Conservation (phyloP, 2,329 filamentous ascomycete genomes). For the Colletotrichum eleusines region DNA sequence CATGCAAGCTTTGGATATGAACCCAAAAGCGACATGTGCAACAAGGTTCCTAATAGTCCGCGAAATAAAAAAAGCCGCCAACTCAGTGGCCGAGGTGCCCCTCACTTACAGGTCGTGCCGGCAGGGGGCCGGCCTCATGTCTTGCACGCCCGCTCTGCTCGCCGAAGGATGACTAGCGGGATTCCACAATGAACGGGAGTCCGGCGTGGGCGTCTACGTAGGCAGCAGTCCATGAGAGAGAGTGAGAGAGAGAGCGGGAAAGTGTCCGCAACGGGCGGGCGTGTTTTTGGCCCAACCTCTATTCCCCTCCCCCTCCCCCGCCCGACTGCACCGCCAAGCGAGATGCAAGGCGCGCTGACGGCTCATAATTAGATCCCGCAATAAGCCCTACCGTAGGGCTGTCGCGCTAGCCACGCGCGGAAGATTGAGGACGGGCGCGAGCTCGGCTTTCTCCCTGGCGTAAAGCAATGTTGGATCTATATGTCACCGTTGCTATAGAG, state of each 20-base stretch:
- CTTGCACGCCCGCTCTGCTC: background rate
- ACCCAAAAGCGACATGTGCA: background rate
- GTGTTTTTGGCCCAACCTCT: background rate
- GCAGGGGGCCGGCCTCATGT: background rate
- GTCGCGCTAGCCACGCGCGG: background rate
- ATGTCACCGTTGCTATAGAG: background rate
- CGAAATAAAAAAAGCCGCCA: background rate
- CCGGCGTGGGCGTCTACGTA: background rate
- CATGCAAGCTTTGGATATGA: background rate
- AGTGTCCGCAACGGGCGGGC: background rate
- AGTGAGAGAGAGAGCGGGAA: background rate
- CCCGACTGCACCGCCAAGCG: background rate
- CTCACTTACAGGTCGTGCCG: background rate
- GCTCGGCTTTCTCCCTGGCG: background rate
- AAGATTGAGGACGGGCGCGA: background rate
- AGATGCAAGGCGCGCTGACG: background rate
- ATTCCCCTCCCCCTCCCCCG: background rate
- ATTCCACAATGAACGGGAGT: too few species aligned
- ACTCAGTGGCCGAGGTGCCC: background rate
- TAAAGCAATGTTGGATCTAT: background rate
- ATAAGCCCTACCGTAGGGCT: slow-evolving; percentile 26
- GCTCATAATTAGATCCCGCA: background rate
- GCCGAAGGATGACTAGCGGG: background rate
- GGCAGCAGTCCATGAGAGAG: background rate
- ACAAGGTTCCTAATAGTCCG: background rate